Evolutionary conservation across 2,329 filamentous ascomycete genomes (phyloP).

Genomic region (Ophiostoma ulmi): DNA sequence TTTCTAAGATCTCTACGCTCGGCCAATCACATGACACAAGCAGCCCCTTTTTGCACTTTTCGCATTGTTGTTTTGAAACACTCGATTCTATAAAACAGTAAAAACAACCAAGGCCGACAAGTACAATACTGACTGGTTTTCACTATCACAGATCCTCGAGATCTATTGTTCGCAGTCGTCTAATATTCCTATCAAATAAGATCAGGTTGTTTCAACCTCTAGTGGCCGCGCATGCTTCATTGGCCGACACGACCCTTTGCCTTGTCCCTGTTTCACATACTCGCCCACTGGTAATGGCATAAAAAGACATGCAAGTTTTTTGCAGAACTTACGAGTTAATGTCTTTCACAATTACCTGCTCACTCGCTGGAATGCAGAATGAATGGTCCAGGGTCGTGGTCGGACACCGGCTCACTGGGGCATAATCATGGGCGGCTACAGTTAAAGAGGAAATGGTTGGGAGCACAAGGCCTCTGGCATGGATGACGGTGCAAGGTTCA

Average conservation of each 20-base stretch:
- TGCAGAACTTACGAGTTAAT: background rate
- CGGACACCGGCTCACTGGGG: background rate
- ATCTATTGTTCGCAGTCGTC: background rate
- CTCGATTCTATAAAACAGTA: background rate
- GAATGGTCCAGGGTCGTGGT: background rate
- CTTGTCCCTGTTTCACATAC: slow-evolving; percentile 3
- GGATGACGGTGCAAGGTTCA: background rate
- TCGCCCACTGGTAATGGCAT: background rate
- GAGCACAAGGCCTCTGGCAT: background rate
- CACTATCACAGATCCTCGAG: too few relatives aligned
- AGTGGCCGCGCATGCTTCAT: slow-evolving; percentile 1
- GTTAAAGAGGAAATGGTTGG: background rate
- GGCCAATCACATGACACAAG: background rate
- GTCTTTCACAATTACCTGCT: background rate
- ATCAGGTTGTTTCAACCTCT: background rate
- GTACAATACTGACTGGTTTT: too few relatives aligned
- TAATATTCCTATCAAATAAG: background rate
- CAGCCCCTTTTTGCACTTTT: background rate
- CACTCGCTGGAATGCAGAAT: background rate
- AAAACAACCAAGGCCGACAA: background rate
- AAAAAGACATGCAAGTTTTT: background rate
- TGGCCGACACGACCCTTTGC: background rate
- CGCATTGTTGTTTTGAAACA: background rate
- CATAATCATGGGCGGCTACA: slow-evolving; percentile 8
- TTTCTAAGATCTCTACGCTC: background rate